Evolutionary conservation across 1,139 yeast species (phyloP), one percentile per base, ranked within the genome.

Genomic region (Yamadazyma songkhlaensis): DNA sequence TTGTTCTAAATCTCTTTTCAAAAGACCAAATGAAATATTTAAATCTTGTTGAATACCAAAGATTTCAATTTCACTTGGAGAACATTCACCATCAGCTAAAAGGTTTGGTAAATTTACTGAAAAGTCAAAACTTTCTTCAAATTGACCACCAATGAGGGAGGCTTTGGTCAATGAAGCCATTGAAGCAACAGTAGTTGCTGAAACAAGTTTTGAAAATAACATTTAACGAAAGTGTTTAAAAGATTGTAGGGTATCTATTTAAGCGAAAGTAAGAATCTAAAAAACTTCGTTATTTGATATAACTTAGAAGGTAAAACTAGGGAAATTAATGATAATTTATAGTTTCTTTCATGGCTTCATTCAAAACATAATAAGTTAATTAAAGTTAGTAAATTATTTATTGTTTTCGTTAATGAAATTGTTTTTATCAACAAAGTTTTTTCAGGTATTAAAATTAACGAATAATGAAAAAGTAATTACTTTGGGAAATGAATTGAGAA

Each of bases 131-230:
- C 38, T 35, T 27, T 41, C 38, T 21, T 40, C 40, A 35, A 46
- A 43, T 33, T 42, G 37, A 25, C 31, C 32, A 14, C 37, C 38
- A 21, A 41, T 15, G 10, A 37, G 36, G 4, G 33, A 13, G 26
- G 49, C 47, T 26, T 38, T 31, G 8, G 46, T 25, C 27, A 34
- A 28, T 25, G 46, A 34, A 34, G 42, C 43, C 30, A 46, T 30
- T 8, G 49, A 33, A 11, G 51, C 46, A n/a, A 41, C 38, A 12
- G 46, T 37, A 27, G 44, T 40, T 36, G 44, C 44, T 25, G 45
- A 29, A 20, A 45, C 32, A 38, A 42, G 37, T 32, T 39, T 46
- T 21, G 46, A 37, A 31, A 43, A 43, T 29, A 45, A 40, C 51
- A 48, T 48, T 27, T 27, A 44, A 32, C 49, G 49, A 45, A 38